Evolutionary conservation across 768 basidiomycete genomes (phyloP), one percentile per base, ranked within the genome.

Genomic region (Fomitopsis pulvina): DNA sequence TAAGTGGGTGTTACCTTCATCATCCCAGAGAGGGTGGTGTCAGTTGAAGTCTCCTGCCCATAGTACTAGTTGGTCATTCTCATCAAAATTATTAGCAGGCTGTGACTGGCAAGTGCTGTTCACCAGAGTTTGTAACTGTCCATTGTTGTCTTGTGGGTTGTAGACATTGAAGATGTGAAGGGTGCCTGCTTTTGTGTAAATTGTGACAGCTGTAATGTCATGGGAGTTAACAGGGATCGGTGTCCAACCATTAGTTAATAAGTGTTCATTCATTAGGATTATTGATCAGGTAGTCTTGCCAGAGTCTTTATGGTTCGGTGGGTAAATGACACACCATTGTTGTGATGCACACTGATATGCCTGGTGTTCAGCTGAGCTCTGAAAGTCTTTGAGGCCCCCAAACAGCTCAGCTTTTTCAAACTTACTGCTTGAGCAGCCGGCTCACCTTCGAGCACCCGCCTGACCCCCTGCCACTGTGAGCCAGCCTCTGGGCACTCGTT

Each of bases 21-120:
- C 55, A n/a, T n/a, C 72, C 72, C 73, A 74, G 2, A 63, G 32
- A 0, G 66, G 63, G 56, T n/a, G n/a, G n/a, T n/a, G n/a, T n/a
- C n/a, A n/a, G n/a, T n/a, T n/a, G n/a, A n/a, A n/a, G n/a, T n/a
- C 66, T 0, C 70, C 71, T 0, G 59, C 39, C 65, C 62, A 66
- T 4, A 71, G 21, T 8, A 63, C 21, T 41, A 61, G 58, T 25
- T 52, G 42, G 14, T 26, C 18, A 20, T 42, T 21, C 25, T 30
- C 16, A 22, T 22, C 25, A 5, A 11, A 11, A 9, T 29, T 27
- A 3, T 40, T 10, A n/a, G 38, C 16, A 0, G 20, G 16, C 22
- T 20, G 20, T 10, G 11, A 1, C 25, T 2, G 5, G 20, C n/a
- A n/a, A n/a, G 20, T 38, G 5, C 39, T 47, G 2, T 37, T 14